Evolutionary conservation across 345 rosid genomes (phyloP).

Genomic region (Eucalyptus paniculata): DNA sequence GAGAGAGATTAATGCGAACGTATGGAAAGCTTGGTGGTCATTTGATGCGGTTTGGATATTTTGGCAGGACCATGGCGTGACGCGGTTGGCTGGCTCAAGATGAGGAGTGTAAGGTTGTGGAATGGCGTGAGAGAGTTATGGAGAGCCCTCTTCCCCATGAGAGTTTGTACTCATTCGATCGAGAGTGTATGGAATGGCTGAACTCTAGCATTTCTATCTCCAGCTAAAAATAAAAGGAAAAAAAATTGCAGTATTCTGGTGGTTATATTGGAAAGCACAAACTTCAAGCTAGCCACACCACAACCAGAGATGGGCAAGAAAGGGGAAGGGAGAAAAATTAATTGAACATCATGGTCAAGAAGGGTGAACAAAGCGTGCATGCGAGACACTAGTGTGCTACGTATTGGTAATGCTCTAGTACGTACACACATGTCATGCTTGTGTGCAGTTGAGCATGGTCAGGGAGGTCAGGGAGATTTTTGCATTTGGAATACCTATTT

Average conservation of each 20-base stretch:
- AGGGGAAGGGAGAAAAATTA: not conserved
- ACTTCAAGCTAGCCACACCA: not conserved
- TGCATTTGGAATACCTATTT: not conserved
- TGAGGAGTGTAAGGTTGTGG: slow-evolving; percentile 53
- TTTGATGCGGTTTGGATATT: slow-evolving; percentile 40
- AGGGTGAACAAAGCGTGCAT: not conserved
- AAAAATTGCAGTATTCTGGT: not conserved
- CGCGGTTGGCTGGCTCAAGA: slow-evolving; percentile 27
- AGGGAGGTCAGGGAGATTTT: not conserved
- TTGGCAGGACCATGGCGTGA: slow-evolving; percentile 28
- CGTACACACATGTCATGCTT: not conserved
- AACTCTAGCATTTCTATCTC: not conserved
- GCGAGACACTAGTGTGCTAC: not conserved
- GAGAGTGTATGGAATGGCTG: not conserved
- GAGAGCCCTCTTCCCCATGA: not conserved
- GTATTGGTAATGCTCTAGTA: not conserved
- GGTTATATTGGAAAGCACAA: not conserved
- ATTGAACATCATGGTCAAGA: not conserved
- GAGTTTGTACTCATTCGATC: not conserved
- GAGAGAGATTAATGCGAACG: not conserved
- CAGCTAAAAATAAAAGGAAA: not conserved
- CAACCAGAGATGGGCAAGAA: not conserved
- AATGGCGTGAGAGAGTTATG: not conserved
- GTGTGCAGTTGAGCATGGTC: not conserved
- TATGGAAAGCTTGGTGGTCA: slow-evolving; percentile 35